A percentile compares a stretch with the other conserved stretches of the same genome.
These are phyloP conservation scores for Saccharomyces pastorianus DNA, from an alignment of 1,139 yeast species.

Conservation along the genomic window DNA sequence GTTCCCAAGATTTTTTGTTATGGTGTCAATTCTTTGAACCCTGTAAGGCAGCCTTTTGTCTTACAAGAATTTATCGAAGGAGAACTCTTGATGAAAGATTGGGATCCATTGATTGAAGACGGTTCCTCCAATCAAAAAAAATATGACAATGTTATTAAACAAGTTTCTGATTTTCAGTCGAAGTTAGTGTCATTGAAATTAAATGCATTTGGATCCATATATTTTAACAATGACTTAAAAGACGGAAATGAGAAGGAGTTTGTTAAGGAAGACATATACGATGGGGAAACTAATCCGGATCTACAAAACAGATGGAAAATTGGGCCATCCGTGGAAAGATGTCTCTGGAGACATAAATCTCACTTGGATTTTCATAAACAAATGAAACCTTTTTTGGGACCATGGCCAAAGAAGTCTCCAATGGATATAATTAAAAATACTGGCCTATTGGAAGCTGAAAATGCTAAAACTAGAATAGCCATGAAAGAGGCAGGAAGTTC, in stretches of 20 bases:
- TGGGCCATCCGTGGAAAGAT: constrained; percentile 81
- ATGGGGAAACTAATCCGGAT: constrained; percentile 49
- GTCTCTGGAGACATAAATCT: constrained; percentile 61
- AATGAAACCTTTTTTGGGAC: constrained; percentile 45
- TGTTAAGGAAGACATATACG: constrained; percentile 46
- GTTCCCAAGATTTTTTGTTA: constrained; percentile 76
- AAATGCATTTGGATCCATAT: constrained; percentile 72
- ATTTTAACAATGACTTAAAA: constrained; percentile 37
- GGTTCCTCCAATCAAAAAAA: constrained; percentile 31
- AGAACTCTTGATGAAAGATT: constrained; percentile 71
- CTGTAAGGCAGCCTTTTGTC: constrained; percentile 64
- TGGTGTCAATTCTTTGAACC: constrained; percentile 54
- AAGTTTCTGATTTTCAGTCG: constrained; percentile 53
- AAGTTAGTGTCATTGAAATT: constrained; percentile 47
- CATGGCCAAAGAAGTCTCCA: constrained; percentile 59
- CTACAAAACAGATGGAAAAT: constrained; percentile 72
- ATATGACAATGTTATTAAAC: constrained; percentile 50
- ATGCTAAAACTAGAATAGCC: constrained; percentile 47
- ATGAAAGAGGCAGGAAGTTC: constrained; percentile 50
- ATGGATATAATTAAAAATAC: constrained; percentile 53
- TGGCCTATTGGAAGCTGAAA: constrained; percentile 61
- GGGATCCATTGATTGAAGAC: constrained; percentile 74
- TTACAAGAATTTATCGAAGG: constrained; percentile 76
- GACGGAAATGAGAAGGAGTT: constrained; percentile 35
- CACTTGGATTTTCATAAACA: constrained; percentile 40